These are phyloP conservation scores for Tylopilus rubrobrunneus DNA, from an alignment of 768 basidiomycete species.

Conservation along the genomic window DNA sequence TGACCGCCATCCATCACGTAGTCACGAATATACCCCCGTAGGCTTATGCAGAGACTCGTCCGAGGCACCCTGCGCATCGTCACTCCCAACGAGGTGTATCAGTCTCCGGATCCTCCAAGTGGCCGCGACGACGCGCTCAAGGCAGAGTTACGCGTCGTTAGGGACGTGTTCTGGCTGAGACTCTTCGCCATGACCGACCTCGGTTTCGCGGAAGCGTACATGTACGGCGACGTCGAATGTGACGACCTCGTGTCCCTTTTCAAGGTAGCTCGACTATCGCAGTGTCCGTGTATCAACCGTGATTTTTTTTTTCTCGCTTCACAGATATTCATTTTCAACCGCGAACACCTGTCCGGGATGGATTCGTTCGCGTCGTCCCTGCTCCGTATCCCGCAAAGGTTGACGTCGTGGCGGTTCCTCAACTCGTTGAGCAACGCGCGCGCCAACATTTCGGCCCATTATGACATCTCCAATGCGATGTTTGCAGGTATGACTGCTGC, in stretches of 20 bases:
- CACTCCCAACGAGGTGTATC: background rate
- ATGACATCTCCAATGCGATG: slow-evolving; percentile 1
- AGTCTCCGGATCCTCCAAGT: background rate
- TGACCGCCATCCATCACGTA: no score
- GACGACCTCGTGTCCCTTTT: background rate
- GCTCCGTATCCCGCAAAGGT: background rate
- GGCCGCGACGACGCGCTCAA: background rate
- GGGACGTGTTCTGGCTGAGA: background rate
- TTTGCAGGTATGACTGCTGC: background rate
- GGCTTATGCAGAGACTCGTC: background rate
- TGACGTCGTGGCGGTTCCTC: background rate
- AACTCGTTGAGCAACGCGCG: background rate
- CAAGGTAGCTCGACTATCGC: background rate
- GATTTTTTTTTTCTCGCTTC: background rate
- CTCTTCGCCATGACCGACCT: background rate
- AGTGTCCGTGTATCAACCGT: background rate
- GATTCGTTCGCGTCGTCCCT: background rate
- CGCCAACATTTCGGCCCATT: background rate
- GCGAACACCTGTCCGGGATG: background rate
- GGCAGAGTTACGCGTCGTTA: background rate
- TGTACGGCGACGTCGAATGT: background rate
- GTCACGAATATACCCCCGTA: background rate
- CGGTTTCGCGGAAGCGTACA: background rate
- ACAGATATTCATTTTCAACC: background rate
- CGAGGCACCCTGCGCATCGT: background rate